Evolutionary conservation across 108 stramenopile genomes (phyloP).

Genomic region (Licmophora abbreviata): DNA sequence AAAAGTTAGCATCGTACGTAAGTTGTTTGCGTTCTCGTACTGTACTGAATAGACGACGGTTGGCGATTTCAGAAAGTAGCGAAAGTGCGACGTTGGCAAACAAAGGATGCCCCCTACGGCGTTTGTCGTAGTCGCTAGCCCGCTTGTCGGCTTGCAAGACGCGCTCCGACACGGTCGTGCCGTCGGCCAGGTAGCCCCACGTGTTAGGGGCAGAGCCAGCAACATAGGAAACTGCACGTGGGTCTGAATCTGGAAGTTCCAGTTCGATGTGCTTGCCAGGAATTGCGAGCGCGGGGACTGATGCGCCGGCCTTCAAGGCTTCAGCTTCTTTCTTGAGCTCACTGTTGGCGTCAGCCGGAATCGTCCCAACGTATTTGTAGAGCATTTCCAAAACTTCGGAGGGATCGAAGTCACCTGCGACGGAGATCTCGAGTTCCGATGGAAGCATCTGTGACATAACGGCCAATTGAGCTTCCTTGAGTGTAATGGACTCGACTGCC

Average conservation of each 20-base stretch:
- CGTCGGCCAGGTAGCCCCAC: constrained; percentile 86
- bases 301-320: constrained; percentile 10
- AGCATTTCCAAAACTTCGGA: constrained; percentile 86
- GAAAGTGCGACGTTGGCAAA: constrained; percentile 82
- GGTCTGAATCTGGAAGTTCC: constrained; percentile 90
- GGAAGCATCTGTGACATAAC: constrained; percentile 89
- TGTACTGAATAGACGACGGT: constrained; percentile 88
- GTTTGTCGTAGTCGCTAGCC: constrained; percentile 71
- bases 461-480: constrained; percentile 81
- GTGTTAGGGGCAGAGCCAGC: constrained; percentile 89
- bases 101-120: constrained; percentile 80
- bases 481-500: constrained; percentile 71
- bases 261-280: constrained; percentile 81
- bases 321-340: constrained; percentile 43
- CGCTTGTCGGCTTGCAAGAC: constrained; percentile 53
- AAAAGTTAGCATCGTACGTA: constrained; percentile 97
- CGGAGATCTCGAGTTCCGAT: constrained; percentile 81
- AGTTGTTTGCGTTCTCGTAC: constrained; percentile 93
- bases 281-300: constrained; percentile 46
- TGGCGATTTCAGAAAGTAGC: constrained; percentile 83
- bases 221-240: constrained; percentile 93
- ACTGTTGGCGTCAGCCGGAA: constrained; percentile 72
- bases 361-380: constrained; percentile 90
- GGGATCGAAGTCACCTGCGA: constrained; percentile 94
- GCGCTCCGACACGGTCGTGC: constrained; percentile 59